phyloP scores from a whole-genome alignment of 2,329 filamentous ascomycete genomes.

The Colletotrichum sp. region DNA sequence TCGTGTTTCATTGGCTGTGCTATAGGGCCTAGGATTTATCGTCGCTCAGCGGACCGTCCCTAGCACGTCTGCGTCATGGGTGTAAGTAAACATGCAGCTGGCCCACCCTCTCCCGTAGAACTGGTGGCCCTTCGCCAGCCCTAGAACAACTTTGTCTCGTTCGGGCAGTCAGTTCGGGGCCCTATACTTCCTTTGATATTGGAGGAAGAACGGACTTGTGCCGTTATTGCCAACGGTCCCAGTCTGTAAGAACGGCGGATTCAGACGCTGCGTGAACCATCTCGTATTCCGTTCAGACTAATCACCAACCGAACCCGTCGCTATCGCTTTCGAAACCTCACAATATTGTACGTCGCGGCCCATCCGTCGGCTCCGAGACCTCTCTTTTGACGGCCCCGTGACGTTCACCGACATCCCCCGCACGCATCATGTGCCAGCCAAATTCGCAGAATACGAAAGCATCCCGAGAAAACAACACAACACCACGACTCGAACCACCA shows the following conservation, averaged over 20 bases:
- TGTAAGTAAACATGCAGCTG: neutral
- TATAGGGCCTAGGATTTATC: neutral
- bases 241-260: neutral
- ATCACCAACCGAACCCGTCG: neutral
- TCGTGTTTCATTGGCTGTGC: neutral
- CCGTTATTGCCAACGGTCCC: neutral
- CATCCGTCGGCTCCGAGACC: neutral
- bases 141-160: neutral
- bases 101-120: neutral
- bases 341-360: neutral
- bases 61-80: neutral
- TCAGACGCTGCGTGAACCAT: neutral
- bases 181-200: neutral
- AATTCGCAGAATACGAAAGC: neutral
- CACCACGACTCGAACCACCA: neutral
- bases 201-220: neutral
- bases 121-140: neutral
- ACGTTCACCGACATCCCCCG: neutral
- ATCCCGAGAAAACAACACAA: neutral
- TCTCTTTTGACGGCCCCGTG: neutral
- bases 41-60: neutral
- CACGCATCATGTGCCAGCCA: neutral
- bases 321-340: neutral
- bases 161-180: neutral
- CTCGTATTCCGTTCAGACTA: neutral